A percentile compares a stretch with the other conserved stretches of the same genome.
Conservation (phyloP, 768 basidiomycete genomes). For the Trametes villosa region DNA sequence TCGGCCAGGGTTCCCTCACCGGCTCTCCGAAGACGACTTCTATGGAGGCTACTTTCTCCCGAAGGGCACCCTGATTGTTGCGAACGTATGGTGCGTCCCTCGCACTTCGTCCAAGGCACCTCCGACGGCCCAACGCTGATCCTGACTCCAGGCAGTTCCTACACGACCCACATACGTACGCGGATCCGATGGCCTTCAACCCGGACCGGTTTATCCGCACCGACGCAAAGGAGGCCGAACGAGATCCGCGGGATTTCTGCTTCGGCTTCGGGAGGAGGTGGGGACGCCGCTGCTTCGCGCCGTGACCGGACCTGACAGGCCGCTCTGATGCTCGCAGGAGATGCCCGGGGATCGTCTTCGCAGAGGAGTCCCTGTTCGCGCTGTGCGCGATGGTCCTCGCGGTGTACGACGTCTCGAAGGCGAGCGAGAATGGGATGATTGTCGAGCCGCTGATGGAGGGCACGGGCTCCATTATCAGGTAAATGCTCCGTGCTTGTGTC, state of each 20-base stretch:
- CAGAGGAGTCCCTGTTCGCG: constrained; percentile 42
- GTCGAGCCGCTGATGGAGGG: constrained; percentile 26
- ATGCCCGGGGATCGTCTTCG: constrained; percentile 44
- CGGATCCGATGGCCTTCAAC: constrained; percentile 30
- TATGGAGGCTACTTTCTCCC: constrained; percentile 35
- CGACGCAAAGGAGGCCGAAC: constrained; percentile 16
- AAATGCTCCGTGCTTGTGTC: background rate
- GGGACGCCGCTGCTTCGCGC: background rate
- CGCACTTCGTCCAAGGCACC: background rate
- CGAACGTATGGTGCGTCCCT: constrained; percentile 31
- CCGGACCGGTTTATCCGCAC: constrained; percentile 33
- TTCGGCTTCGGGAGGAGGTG: constrained; percentile 43
- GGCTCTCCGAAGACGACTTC: constrained; percentile 31
- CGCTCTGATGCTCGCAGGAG: too few relatives aligned
- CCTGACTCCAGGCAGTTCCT: constrained; percentile 30
- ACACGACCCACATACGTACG: constrained; percentile 30
- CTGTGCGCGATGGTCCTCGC: constrained; percentile 43
- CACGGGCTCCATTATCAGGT: constrained; percentile 29
- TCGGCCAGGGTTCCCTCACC: constrained; percentile 28
- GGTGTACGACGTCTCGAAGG: constrained; percentile 39
- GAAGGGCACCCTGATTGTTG: constrained; percentile 33
- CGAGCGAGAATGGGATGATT: constrained; percentile 20
- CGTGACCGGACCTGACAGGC: background rate
- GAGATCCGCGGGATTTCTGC: constrained; percentile 35
- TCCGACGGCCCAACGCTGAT: background rate